Conservation (phyloP, 2,329 filamentous ascomycete genomes). For the Beauveria sp. region DNA sequence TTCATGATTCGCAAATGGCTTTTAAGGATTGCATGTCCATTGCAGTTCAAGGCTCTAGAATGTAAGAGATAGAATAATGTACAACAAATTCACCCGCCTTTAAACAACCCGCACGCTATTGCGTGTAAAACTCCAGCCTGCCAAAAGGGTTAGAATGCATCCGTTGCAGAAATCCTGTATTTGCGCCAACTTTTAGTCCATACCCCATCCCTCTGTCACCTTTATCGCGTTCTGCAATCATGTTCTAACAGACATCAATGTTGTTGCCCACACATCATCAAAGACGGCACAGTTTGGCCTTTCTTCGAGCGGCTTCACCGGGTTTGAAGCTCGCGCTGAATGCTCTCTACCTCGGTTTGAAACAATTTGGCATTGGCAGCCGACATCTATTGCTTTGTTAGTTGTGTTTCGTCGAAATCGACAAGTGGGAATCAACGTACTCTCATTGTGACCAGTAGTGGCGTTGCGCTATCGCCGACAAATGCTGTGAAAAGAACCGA, state of each 20-base stretch:
- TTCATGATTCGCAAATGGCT: not conserved
- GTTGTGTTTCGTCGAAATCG: not conserved
- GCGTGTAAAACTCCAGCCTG: conserved; percentile 9
- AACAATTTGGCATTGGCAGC: conserved; percentile 45
- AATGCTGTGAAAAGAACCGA: conserved; percentile 60
- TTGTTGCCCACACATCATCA: not conserved
- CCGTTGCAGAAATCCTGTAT: conserved; percentile 3
- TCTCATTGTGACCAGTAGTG: conserved; percentile 54
- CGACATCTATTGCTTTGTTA: conserved; percentile 37
- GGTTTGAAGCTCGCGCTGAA: conserved; percentile 43
- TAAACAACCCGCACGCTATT: not conserved
- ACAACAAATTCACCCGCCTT: conserved; percentile 7
- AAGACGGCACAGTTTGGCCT: not conserved
- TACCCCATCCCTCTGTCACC: not conserved
- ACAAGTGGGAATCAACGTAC: conserved; percentile 29
- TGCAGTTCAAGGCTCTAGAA: not conserved
- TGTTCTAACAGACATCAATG: not conserved
- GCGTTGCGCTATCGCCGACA: conserved; percentile 45
- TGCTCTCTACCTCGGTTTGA: conserved; percentile 38
- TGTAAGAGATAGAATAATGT: conserved; percentile 4
- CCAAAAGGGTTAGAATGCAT: conserved; percentile 4
- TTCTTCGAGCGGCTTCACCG: conserved; percentile 19
- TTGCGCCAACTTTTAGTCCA: conserved; percentile 10
- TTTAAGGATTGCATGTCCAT: not conserved
- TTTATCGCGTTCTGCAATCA: not conserved